Evolutionary conservation across 495 filamentous ascomycete genomes (phyloP).

Genomic region (Apiosordaria backusii): DNA sequence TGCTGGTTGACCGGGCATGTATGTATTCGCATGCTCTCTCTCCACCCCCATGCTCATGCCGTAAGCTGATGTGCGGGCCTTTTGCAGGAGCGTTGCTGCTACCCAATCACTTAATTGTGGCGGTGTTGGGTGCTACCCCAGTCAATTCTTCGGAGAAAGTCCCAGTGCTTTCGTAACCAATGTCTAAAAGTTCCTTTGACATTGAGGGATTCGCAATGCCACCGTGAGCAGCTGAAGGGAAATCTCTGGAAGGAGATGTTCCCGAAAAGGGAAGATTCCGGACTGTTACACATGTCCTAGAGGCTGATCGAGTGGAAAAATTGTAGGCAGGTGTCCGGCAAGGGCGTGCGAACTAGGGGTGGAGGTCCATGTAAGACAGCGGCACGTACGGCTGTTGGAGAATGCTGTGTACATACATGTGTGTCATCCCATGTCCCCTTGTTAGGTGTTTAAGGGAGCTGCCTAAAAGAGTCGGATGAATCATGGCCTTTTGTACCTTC

Average conservation of each 20-base stretch:
- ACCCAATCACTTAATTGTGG: constrained; percentile 3
- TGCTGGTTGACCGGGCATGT: background rate
- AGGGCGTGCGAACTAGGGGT: background rate
- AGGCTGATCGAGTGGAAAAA: background rate
- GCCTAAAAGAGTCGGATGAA: background rate
- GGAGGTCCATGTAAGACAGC: background rate
- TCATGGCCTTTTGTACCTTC: background rate
- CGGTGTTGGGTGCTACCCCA: constrained; percentile 5
- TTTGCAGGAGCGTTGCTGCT: constrained; percentile 4
- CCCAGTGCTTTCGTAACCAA: background rate
- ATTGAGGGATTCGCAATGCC: background rate
- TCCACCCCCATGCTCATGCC: background rate
- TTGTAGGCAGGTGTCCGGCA: background rate
- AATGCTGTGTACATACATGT: background rate
- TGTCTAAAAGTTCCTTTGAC: background rate
- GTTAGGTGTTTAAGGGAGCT: background rate
- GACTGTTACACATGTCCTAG: background rate
- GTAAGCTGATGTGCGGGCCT: constrained; percentile 9
- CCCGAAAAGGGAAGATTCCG: background rate
- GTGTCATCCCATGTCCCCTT: background rate
- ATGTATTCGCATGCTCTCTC: background rate
- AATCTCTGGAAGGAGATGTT: background rate
- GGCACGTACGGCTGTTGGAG: background rate
- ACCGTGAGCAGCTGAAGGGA: background rate
- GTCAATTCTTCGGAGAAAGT: background rate